These are phyloP conservation scores for Peniophora sp. DNA, from an alignment of 1,284 basidiomycete genomes.

Conservation along the genomic window DNA sequence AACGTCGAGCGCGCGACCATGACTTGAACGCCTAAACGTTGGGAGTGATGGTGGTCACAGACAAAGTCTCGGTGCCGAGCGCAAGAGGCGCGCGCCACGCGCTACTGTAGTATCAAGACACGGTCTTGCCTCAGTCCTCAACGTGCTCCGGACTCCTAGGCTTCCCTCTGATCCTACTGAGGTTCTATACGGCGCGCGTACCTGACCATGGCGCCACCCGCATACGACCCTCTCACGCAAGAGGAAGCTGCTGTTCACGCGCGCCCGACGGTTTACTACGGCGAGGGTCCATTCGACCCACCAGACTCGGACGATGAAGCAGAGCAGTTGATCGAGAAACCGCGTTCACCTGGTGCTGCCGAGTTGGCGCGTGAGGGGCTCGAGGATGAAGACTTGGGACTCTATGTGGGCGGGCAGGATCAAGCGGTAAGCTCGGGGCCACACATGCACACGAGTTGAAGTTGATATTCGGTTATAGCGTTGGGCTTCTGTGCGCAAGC, in stretches of 20 bases:
- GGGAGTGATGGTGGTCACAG: too few relatives aligned
- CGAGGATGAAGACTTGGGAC: conserved; percentile 19
- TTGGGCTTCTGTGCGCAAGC: conserved; percentile 41
- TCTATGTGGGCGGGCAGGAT: conserved; percentile 28
- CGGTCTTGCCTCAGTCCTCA: too few relatives aligned
- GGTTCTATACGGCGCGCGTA: too few relatives aligned
- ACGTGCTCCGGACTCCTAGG: too few relatives aligned
- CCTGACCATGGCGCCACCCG: neutral
- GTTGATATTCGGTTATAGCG: conserved; percentile 23
- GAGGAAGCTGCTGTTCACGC: neutral
- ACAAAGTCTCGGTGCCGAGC: too few relatives aligned
- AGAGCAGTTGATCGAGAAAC: conserved; percentile 39
- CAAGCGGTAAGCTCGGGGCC: neutral
- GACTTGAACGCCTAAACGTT: too few relatives aligned
- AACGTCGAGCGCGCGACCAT: too few relatives aligned
- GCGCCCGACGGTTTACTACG: conserved; percentile 40
- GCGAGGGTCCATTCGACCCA: conserved; percentile 62
- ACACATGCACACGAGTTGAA: conserved; percentile 1
- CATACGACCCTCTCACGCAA: neutral
- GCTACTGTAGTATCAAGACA: too few relatives aligned
- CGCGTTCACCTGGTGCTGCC: conserved; percentile 19
- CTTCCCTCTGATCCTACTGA: too few relatives aligned
- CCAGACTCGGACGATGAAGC: conserved; percentile 66
- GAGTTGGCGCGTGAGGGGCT: conserved; percentile 15
- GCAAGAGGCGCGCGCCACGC: too few relatives aligned